Percentiles rank a stretch among this genome's conserved stretches.
phyloP scores from a whole-genome alignment of 106 monocot species.

The Phalaenopsis aphrodite region DNA sequence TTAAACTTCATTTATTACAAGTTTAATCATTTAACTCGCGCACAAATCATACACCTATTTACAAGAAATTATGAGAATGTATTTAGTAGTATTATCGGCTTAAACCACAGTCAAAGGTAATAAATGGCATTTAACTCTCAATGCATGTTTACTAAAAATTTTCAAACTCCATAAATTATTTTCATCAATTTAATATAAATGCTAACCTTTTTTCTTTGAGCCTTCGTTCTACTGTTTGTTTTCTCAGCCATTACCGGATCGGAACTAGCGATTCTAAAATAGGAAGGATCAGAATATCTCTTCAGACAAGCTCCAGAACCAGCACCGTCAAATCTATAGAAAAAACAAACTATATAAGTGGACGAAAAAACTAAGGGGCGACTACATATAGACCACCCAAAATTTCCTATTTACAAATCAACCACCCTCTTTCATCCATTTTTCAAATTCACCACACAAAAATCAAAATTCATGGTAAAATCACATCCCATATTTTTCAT shows the following conservation, averaged over 20 bases:
- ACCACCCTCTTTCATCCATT: too few species aligned
- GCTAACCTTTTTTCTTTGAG: slow-evolving; percentile 17
- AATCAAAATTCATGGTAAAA: too few species aligned
- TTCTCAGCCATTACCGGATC: slow-evolving; percentile 37
- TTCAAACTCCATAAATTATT: background rate
- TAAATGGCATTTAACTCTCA: background rate
- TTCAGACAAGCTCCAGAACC: slow-evolving; percentile 81
- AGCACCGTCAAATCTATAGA: slow-evolving; percentile 73
- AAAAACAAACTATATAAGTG: background rate
- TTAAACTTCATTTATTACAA: background rate
- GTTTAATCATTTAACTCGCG: background rate
- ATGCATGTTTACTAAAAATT: background rate
- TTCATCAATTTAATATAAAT: background rate
- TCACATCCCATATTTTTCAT: too few species aligned
- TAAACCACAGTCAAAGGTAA: background rate
- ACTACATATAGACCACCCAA: too few species aligned
- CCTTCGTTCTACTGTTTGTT: slow-evolving; percentile 57
- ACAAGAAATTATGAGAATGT: background rate
- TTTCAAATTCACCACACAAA: too few species aligned
- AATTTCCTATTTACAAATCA: too few species aligned
- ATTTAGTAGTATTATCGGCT: background rate
- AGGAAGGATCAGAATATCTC: slow-evolving; percentile 96
- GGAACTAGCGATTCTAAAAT: slow-evolving; percentile 49
- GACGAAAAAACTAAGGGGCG: background rate
- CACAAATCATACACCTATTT: background rate